phyloP scores from a whole-genome alignment of 2,329 filamentous ascomycete species.

The Elsinoe necatrix region DNA sequence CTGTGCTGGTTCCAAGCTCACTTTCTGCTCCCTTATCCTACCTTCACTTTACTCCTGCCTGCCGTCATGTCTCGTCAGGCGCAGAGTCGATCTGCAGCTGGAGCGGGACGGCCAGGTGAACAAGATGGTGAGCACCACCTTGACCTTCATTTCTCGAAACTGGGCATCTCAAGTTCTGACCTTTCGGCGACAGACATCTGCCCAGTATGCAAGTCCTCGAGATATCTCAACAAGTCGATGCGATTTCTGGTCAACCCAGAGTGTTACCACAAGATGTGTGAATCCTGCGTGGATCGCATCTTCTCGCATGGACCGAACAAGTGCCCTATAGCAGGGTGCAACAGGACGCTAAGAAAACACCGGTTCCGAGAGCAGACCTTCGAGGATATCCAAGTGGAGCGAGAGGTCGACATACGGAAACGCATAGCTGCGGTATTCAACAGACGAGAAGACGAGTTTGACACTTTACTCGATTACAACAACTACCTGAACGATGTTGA shows the following conservation, averaged over 20 bases:
- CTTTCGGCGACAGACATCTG: constrained; percentile 58
- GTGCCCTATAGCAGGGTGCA: constrained; percentile 84
- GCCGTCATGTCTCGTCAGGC: constrained; percentile 29
- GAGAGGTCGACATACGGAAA: constrained; percentile 81
- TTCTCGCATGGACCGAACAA: constrained; percentile 87
- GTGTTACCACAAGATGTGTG: constrained; percentile 99
- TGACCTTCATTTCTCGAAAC: constrained; percentile 18
- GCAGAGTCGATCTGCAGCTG: constrained; percentile 23
- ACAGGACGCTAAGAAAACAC: constrained; percentile 73
- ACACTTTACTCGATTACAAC: constrained; percentile 74
- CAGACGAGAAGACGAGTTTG: constrained; percentile 82
- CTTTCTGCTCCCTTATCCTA: neutral
- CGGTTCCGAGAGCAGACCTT: constrained; percentile 86
- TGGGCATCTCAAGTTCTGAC: constrained; percentile 18
- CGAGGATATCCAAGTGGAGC: constrained; percentile 72
- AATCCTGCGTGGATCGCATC: constrained; percentile 87
- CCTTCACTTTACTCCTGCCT: constrained; percentile 17
- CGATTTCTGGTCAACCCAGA: constrained; percentile 93
- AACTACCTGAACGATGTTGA: constrained; percentile 93
- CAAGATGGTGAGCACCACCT: constrained; percentile 28
- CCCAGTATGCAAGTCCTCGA: constrained; percentile 92
- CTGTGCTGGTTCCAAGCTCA: neutral
- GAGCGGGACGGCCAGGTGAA: constrained; percentile 20
- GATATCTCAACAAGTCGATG: constrained; percentile 91
- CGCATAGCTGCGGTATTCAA: constrained; percentile 73